Conservation (phyloP, 345 rosid species). For the Dipteronia dyeriana region DNA sequence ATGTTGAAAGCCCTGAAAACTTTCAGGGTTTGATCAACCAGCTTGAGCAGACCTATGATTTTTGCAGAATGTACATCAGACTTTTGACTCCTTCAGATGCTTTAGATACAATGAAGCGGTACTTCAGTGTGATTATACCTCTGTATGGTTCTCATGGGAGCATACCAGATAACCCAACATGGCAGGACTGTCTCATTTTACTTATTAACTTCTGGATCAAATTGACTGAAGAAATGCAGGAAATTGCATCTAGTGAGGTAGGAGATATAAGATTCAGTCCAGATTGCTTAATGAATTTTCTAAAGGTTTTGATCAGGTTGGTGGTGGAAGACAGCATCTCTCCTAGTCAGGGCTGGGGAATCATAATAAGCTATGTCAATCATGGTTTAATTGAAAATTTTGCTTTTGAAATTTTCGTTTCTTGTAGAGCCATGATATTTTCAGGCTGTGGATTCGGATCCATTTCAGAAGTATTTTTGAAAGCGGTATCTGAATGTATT, state of each 20-base stretch:
- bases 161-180: constrained; percentile 80
- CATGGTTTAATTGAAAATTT: constrained; percentile 54
- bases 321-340: constrained; percentile 86
- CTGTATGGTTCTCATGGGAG: constrained; percentile 40
- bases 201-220: constrained; percentile 79
- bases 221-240: constrained; percentile 76
- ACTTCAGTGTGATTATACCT: constrained; percentile 52
- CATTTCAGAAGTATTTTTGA: constrained; percentile 65
- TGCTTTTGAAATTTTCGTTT: constrained; percentile 45
- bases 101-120: constrained; percentile 60
- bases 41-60: constrained; percentile 70
- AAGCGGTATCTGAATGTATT: constrained; percentile 37
- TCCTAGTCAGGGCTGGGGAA: constrained; percentile 90
- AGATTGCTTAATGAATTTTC: constrained; percentile 55
- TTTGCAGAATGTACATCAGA: constrained; percentile 54
- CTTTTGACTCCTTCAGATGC: constrained; percentile 63
- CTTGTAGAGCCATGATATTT: constrained; percentile 83
- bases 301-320: constrained; percentile 67
- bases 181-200: constrained; percentile 90
- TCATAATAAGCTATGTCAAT: constrained; percentile 50
- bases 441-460: constrained; percentile 83
- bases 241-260: constrained; percentile 38
- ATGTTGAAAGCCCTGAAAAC: constrained; percentile 54
- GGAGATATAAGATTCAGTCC: constrained; percentile 49
- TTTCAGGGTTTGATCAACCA: constrained; percentile 60